Evolutionary conservation across 257 asterid genomes (phyloP).

Genomic region (Solanum commersonii): DNA sequence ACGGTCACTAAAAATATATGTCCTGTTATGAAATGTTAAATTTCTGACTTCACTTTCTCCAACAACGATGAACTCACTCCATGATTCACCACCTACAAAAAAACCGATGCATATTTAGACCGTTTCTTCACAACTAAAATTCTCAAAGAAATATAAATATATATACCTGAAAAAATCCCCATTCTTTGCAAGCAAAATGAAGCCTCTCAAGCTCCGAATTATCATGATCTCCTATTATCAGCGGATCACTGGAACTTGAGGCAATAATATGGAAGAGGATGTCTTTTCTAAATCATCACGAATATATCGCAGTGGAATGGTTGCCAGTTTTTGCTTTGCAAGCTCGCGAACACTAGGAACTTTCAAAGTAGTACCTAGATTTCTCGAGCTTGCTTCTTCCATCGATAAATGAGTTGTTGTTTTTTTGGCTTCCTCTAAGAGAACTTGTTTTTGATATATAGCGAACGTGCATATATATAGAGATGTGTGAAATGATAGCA

Average conservation of each 20-base stretch:
- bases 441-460: neutral
- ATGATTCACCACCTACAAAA: neutral
- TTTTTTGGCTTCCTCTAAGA: neutral
- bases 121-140: neutral
- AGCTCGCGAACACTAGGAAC: neutral
- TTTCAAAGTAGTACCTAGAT: neutral
- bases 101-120: neutral
- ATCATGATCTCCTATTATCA: no score
- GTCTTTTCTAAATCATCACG: neutral
- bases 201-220: neutral
- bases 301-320: neutral
- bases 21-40: neutral
- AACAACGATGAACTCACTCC: neutral
- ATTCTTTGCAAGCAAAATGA: neutral
- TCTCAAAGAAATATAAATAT: neutral
- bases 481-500: neutral
- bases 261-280: neutral
- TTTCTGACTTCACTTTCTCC: neutral
- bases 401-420: neutral
- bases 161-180: neutral
- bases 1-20: neutral
- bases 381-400: neutral
- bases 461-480: neutral
- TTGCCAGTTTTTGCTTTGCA: neutral
- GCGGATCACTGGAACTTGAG: neutral